These are phyloP conservation scores for Huntiella omanensis DNA, from an alignment of 2,329 filamentous ascomycete genomes.

Conservation along the genomic window DNA sequence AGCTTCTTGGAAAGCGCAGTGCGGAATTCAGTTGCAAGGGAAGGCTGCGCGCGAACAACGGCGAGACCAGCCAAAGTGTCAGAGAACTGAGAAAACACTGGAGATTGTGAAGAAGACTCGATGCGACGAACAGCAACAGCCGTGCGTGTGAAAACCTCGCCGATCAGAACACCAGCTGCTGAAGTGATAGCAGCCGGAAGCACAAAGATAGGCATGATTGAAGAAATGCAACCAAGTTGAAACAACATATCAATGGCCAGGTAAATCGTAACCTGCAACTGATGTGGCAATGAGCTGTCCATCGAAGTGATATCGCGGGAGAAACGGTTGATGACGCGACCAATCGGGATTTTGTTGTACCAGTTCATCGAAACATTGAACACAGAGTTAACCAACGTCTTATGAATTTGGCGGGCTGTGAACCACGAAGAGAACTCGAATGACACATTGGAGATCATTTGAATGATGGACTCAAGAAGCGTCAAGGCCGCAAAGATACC, in stretches of 20 bases:
- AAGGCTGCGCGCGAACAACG: conserved; percentile 24
- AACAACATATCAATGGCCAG: conserved; percentile 24
- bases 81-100: conserved; percentile 28
- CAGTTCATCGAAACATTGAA: conserved; percentile 36
- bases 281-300: conserved; percentile 27
- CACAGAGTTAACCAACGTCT: conserved; percentile 30
- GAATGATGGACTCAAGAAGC: conserved; percentile 24
- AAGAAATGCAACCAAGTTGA: conserved; percentile 27
- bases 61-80: conserved; percentile 23
- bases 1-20: conserved; percentile 23
- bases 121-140: conserved; percentile 28
- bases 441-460: conserved; percentile 23
- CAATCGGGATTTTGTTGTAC: conserved; percentile 35
- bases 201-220: conserved; percentile 33
- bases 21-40: conserved; percentile 24
- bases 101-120: conserved; percentile 26
- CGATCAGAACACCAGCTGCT: conserved; percentile 24
- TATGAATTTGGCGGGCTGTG: conserved; percentile 34
- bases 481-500: conserved; percentile 31
- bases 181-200: conserved; percentile 27
- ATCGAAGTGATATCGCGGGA: conserved; percentile 38
- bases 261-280: conserved; percentile 26
- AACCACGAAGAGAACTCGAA: conserved; percentile 38
- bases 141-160: conserved; percentile 23
- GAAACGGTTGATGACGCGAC: conserved; percentile 35